Percentiles rank a stretch among this genome's conserved stretches.
These are phyloP conservation scores for Verticillium albo-atrum DNA, from an alignment of 2,329 filamentous ascomycete genomes.

Conservation along the genomic window DNA sequence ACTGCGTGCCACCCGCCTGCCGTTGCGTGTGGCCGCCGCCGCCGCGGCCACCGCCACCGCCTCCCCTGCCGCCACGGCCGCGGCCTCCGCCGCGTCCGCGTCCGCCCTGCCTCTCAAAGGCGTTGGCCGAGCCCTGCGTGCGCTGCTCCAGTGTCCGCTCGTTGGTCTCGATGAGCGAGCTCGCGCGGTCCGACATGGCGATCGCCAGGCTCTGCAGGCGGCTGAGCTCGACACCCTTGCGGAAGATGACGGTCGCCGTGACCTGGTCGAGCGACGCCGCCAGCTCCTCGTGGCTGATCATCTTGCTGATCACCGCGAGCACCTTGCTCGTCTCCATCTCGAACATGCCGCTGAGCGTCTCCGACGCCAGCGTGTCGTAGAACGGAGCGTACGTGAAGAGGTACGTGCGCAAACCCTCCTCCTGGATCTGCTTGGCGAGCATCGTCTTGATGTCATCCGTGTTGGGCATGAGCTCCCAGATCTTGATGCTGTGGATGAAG, in stretches of 20 bases:
- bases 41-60: constrained; percentile 57
- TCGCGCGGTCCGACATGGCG: constrained; percentile 93
- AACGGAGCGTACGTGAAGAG: constrained; percentile 99
- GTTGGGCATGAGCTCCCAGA: constrained; percentile 97
- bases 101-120: constrained; percentile 88
- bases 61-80: constrained; percentile 57
- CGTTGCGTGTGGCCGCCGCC: constrained; percentile 55
- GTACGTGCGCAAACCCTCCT: constrained; percentile 95
- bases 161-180: constrained; percentile 91
- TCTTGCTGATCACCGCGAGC: constrained; percentile 92
- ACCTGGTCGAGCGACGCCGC: constrained; percentile 96
- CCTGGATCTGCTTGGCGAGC: constrained; percentile 97
- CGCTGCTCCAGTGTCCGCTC: constrained; percentile 96
- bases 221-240: constrained; percentile 97
- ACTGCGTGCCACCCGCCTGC: constrained; percentile 71
- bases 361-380: constrained; percentile 91
- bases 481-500: constrained; percentile 97
- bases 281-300: constrained; percentile 99
- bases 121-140: constrained; percentile 91
- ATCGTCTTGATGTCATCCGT: constrained; percentile 92
- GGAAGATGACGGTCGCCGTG: constrained; percentile 95
- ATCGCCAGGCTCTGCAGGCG: constrained; percentile 92
- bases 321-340: constrained; percentile 90
- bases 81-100: constrained; percentile 63
- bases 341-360: constrained; percentile 88